Evolutionary conservation across 805 yeast genomes (phyloP), one percentile per base, ranked within the genome.

Genomic region (Starmera amethionina): DNA sequence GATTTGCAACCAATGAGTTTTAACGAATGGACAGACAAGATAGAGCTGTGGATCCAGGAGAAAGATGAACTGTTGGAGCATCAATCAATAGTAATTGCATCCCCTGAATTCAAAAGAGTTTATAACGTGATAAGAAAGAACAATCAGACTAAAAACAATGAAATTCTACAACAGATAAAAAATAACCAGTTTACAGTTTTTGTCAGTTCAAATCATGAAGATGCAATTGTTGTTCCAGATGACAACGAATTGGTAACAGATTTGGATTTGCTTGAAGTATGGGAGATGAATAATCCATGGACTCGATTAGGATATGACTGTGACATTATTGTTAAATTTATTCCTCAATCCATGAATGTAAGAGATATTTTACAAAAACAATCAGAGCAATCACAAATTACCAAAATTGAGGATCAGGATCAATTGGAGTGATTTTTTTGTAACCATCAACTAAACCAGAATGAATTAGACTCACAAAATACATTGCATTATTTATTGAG

Each of bases 1-100:
- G 69, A 70, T 32, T 72, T 68, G 54, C 64, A 59, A 34, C 82
- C 87, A 4, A 72, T 79, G 59, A 40, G 58, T 10, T 63, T 65
- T 22, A 47, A 55, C 9, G 76, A 66, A 30, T 67, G 60, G 60
- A 50, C 44, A 30, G 36, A 29, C 7, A 47, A 46, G 41, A 47
- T 54, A 19, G 57, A 52, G 27, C 10, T 34, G 3, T 55, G 58
- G 58, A 48, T 54, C 27, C 46, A 52, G 1, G 45, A 50, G 12
- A 55, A 50, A 37, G 41, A 40, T 1, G 41, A 41, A 14, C 5
- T 44, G 2, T 48, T 45, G 9, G 32, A 42, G 4, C 44, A 38
- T 25, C 13, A 15, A 22, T 19, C 22, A 4, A 32, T 35, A 5
- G 30, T 28, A 8, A 28, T 33, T 4, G 11, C 19, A 4, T 35